A percentile compares a stretch with the other conserved stretches of the same genome.
Evolutionary conservation across 2,329 filamentous ascomycete species (phyloP).

Genomic region (Pestalotiopsis fici): DNA sequence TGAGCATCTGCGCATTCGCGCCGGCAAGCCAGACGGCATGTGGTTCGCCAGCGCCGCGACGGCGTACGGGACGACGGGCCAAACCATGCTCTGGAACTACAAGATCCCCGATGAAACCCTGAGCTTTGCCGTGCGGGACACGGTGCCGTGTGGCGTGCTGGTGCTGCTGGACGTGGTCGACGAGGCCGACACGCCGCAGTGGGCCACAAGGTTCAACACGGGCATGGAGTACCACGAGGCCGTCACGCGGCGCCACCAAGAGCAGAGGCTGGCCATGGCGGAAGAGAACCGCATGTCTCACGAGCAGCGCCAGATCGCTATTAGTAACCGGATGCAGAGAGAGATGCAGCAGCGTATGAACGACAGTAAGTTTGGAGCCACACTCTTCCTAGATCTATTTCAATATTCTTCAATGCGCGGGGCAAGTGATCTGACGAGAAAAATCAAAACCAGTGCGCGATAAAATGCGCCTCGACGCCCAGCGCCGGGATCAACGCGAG

Average conservation of each 20-base stretch:
- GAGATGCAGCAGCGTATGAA: constrained; percentile 46
- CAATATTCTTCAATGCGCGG: too few species aligned
- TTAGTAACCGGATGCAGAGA: constrained; percentile 38
- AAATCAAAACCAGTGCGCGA: constrained; percentile 40
- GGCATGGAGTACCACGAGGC: constrained; percentile 34
- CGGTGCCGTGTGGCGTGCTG: constrained; percentile 60
- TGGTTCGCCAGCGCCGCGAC: constrained; percentile 62
- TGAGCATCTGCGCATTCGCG: constrained; percentile 44
- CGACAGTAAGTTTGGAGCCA: constrained; percentile 40
- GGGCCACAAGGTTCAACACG: constrained; percentile 46
- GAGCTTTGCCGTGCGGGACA: constrained; percentile 49
- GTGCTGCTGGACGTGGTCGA: constrained; percentile 54
- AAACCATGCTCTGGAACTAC: constrained; percentile 63
- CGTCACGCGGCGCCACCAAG: constrained; percentile 34
- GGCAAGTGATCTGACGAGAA: background rate
- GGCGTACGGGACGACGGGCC: constrained; percentile 53
- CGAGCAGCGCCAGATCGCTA: constrained; percentile 40
- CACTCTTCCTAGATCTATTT: background rate
- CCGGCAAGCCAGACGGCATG: constrained; percentile 37
- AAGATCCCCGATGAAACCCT: constrained; percentile 55
- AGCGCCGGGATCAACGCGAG: constrained; percentile 45
- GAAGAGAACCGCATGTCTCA: constrained; percentile 46
- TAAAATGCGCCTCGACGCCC: constrained; percentile 34
- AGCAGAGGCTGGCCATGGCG: constrained; percentile 40
- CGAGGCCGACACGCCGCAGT: constrained; percentile 54